Evolutionary conservation across 768 basidiomycete genomes (phyloP).

Genomic region (Boletus fagicola): DNA sequence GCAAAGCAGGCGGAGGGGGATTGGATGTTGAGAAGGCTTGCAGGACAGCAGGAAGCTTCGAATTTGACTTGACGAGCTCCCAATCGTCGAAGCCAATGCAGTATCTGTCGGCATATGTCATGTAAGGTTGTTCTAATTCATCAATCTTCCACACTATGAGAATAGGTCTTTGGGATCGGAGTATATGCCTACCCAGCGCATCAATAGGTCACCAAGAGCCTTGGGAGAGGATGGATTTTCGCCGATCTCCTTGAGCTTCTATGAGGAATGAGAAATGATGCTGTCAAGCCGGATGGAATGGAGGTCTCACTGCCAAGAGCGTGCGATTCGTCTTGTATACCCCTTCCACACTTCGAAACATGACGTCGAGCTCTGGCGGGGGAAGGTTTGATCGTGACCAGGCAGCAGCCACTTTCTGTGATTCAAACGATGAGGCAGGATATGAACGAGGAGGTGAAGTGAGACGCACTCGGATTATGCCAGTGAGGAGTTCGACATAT

Average conservation of each 20-base stretch:
- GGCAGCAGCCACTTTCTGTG: conserved; percentile 92
- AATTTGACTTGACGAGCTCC: conserved; percentile 75
- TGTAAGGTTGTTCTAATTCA: conserved; percentile 86
- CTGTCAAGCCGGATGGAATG: background rate
- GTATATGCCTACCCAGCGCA: conserved; percentile 82
- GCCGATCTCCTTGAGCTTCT: conserved; percentile 95
- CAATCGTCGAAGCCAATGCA: conserved; percentile 78
- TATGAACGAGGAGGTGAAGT: background rate
- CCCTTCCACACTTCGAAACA: conserved; percentile 92
- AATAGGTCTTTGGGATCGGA: conserved; percentile 6
- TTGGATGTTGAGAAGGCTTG: conserved; percentile 61
- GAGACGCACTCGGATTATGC: conserved; percentile 80
- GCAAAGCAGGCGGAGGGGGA: conserved; percentile 52
- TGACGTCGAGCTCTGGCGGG: conserved; percentile 83
- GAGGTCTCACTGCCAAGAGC: conserved; percentile 58
- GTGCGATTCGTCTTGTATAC: conserved; percentile 90
- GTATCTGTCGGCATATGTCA: conserved; percentile 72
- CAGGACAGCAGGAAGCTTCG: conserved; percentile 66
- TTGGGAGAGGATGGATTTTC: conserved; percentile 90
- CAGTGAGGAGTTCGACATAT: conserved; percentile 88
- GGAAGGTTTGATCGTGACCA: conserved; percentile 97
- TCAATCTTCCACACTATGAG: conserved; percentile 63
- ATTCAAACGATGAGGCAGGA: conserved; percentile 13
- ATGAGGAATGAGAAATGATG: conserved; percentile 19
- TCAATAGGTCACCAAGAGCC: conserved; percentile 90